Evolutionary conservation across 2,329 filamentous ascomycete species (phyloP), one percentile per base, ranked within the genome.

Genomic region (Magnaporthiopsis incrustans): DNA sequence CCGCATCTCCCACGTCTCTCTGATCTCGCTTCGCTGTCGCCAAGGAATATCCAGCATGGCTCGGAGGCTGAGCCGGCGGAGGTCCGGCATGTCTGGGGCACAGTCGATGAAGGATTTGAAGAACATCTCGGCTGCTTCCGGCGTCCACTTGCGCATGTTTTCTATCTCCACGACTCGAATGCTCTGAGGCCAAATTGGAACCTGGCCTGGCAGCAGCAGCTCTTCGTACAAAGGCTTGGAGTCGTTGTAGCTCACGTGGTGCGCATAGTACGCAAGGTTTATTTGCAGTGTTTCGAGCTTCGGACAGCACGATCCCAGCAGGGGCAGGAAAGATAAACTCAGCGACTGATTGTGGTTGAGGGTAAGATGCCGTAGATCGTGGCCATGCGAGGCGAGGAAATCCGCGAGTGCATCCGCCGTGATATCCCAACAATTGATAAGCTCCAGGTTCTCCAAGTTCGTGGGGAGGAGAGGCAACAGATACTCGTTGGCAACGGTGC

Each of bases 291-390:
- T 81, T 70, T 88, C 80, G 7, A 98, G 80, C 4, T 81, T 80
- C 0, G 91, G 91, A 71, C 92, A 97, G 1, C 83, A 81, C 4
- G 77, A 73, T 25, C 84, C 86, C 59, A 98, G 76, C 32, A 82
- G 75, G 0, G 86, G 82, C 8, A 95, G 79, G 70, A 97, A 97
- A 0, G 82, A 85, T 57, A 97, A 77, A 69, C 87, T 89, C 56
- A 97, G 79, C 2, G 88, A 86, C 66, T 91, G 87, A 70, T 96
- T 96, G 75, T 96, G 90, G 63, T 89, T 85, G 6, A 97, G 78
- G 1, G 81, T 83, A 10, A 98, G 80, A 53, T 84, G 83, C 63
- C 83, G 82, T 27, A 98, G 77, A n/a, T 84, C 77, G 27, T 78
- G 75, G 0, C 92, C 93, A 69, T 91, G 86, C 0, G 83, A 83